These are phyloP conservation scores for Posidonia australis DNA, from an alignment of 106 monocot species.

Conservation along the genomic window DNA sequence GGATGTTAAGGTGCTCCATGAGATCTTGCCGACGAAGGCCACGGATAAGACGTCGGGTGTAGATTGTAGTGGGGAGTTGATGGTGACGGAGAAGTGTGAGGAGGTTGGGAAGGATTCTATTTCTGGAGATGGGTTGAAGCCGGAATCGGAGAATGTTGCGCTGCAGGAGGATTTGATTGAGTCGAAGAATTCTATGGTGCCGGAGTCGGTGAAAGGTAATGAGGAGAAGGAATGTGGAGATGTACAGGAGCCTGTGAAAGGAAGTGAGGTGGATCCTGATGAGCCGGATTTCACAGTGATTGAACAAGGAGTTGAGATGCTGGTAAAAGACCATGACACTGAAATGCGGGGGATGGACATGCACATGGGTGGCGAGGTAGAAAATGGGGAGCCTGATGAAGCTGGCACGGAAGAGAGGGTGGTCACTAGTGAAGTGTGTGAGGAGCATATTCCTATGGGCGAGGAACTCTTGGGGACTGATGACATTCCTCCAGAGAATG, in stretches of 20 bases:
- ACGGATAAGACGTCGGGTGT: slow-evolving; percentile 16
- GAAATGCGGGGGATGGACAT: slow-evolving; percentile 22
- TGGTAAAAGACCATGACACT: slow-evolving; percentile 22
- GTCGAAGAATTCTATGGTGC: not conserved
- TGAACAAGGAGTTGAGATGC: slow-evolving; percentile 50
- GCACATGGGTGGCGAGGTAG: not conserved
- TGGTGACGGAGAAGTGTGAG: not conserved
- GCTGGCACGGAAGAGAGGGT: not conserved
- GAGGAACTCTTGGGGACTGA: not conserved
- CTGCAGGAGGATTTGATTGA: slow-evolving; percentile 2
- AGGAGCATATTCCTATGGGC: not conserved
- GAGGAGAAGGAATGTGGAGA: slow-evolving; percentile 9
- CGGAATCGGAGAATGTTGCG: slow-evolving; percentile 2
- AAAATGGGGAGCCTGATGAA: slow-evolving; percentile 6
- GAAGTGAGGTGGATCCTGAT: slow-evolving; percentile 10
- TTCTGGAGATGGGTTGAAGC: slow-evolving; percentile 3
- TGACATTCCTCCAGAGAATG: slow-evolving; percentile 2
- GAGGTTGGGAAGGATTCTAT: slow-evolving; percentile 1
- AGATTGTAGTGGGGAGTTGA: not conserved
- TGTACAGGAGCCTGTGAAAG: slow-evolving; percentile 11
- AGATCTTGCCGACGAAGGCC: slow-evolving; percentile 33
- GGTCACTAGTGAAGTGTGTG: not conserved
- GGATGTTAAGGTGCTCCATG: slow-evolving; percentile 54
- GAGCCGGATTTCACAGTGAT: slow-evolving; percentile 39
- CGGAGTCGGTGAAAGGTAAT: slow-evolving; percentile 13